Evolutionary conservation across 768 basidiomycete species (phyloP), one percentile per base, ranked within the genome.

Genomic region (Punctularia strigosozonata): DNA sequence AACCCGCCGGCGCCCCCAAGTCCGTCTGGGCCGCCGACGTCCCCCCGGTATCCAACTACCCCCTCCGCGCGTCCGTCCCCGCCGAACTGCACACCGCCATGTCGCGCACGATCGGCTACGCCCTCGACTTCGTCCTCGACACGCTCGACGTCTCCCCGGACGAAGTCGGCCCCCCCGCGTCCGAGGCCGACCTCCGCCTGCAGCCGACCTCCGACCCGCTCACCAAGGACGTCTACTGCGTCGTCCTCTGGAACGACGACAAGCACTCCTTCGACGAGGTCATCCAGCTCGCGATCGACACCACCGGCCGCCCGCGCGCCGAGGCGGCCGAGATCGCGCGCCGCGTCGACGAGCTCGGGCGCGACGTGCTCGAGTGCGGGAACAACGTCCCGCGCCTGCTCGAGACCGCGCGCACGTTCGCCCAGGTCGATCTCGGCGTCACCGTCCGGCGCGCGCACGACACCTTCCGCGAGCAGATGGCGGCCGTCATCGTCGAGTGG

Each of bases 201-300:
- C 80, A 88, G 50, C 75, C 80, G 6, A 77, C 82, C 1, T 77
- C 73, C 5, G 84, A 89, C 47, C 82, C 84, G 7, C 75, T 81
- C 69, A 70, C 72, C 63, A 80, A 78, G 44, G 84, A 88, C 47
- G 71, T 78, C 39, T 88, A 79, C 49, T 80, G 82, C 31, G 69
- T 97, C 41, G 66, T 94, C 20, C 60, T 98, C 4, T 97, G 91
- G 91, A 91, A 92, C 61, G 92, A 95, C 57, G 95, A 99, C 58
- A 94, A 92, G 49, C 95, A 97, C 58, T 90, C 88, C 0, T 84
- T 81, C 50, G 79, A 82, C 37, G 90, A 98, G 51, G 79, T 95
- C 39, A 80, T 81, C 45, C 71, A 75, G 43, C 69, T 89, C 30
- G 60, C 87, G 5, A 65, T 68, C 41, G 82, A 82, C 32, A 57